Evolutionary conservation across 1,284 basidiomycete species (phyloP).

Genomic region (Marasmius oreades): DNA sequence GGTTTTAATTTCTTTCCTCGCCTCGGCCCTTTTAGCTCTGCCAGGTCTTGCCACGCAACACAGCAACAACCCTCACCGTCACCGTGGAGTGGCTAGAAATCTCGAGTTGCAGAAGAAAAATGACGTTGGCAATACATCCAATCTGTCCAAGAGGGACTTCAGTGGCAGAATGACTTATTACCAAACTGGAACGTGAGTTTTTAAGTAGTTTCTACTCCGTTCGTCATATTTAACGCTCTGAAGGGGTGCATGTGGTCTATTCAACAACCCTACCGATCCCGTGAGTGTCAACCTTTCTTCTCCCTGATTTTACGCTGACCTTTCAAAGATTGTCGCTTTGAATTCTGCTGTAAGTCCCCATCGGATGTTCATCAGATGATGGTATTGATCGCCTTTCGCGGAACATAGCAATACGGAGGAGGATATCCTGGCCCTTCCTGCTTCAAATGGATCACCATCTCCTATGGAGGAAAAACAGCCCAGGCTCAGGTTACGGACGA

Average conservation of each 20-base stretch:
- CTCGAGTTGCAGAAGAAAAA: neutral
- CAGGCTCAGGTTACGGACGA: conserved; percentile 65
- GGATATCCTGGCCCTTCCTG: conserved; percentile 62
- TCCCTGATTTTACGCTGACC: neutral
- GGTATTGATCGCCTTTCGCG: neutral
- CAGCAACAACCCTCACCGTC: neutral
- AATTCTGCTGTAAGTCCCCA: conserved; percentile 10
- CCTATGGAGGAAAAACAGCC: conserved; percentile 58
- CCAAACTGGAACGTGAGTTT: neutral
- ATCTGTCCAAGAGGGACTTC: neutral
- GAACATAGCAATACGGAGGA: conserved; percentile 44
- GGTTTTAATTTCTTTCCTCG: neutral
- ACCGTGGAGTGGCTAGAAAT: neutral
- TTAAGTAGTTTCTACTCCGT: neutral
- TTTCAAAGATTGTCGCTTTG: conserved; percentile 36
- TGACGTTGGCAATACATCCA: neutral
- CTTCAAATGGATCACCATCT: conserved; percentile 61
- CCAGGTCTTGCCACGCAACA: neutral
- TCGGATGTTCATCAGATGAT: neutral
- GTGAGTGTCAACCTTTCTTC: conserved; percentile 22
- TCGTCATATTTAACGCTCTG: conserved; percentile 5
- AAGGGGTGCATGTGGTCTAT: conserved; percentile 39
- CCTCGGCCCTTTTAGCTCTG: neutral
- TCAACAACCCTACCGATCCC: conserved; percentile 29
- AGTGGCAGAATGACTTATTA: neutral